These are phyloP conservation scores for Tulasnella sp. DNA, from an alignment of 768 basidiomycete genomes.

Conservation along the genomic window DNA sequence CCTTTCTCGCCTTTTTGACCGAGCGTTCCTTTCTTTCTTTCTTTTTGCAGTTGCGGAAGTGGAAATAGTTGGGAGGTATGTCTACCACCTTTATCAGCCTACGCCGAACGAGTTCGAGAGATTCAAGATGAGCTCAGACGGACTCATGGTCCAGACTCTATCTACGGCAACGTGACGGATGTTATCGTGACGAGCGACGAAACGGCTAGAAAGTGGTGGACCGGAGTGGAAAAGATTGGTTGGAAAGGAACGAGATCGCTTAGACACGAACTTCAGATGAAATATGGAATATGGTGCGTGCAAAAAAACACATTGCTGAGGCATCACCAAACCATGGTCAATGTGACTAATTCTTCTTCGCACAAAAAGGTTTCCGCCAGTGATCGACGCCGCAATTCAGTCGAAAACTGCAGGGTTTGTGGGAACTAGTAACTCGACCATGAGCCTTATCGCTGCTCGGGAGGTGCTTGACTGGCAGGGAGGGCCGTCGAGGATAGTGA, in stretches of 20 bases:
- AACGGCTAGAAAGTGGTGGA: background rate
- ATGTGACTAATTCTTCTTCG: background rate
- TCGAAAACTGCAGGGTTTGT: conserved; percentile 63
- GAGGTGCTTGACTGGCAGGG: conserved; percentile 63
- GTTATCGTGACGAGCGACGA: conserved; percentile 29
- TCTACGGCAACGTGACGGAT: background rate
- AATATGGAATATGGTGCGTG: background rate
- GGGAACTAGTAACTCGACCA: conserved; percentile 66
- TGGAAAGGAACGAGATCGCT: background rate
- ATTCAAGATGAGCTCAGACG: conserved; percentile 17
- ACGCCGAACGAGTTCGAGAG: background rate
- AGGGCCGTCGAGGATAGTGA: conserved; percentile 50
- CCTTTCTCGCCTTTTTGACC: background rate
- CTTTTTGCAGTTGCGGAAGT: background rate
- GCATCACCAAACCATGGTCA: background rate
- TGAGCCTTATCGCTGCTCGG: conserved; percentile 60
- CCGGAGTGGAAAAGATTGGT: background rate
- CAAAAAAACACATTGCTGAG: background rate
- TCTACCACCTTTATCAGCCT: background rate
- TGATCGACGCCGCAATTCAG: conserved; percentile 69
- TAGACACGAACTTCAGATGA: background rate
- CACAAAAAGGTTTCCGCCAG: conserved; percentile 57
- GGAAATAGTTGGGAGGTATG: background rate
- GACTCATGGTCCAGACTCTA: background rate
- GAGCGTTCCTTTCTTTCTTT: background rate